Evolutionary conservation across 495 filamentous ascomycete genomes (phyloP), one percentile per base, ranked within the genome.

Genomic region (Astrothelium macrocarpum): DNA sequence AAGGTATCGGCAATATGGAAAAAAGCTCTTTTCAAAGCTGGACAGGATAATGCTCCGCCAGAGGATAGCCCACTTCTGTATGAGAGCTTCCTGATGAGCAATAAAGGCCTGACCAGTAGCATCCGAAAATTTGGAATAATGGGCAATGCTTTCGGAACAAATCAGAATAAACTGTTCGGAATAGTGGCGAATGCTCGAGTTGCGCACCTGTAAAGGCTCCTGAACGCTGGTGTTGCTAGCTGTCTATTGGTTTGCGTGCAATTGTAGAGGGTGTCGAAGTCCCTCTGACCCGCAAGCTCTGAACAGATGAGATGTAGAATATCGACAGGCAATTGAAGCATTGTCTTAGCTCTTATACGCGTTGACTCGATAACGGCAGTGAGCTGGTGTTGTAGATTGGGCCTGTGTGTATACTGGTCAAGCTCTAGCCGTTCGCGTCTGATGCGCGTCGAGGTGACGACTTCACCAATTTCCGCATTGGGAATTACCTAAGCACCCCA

Each of bases 31-130:
- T 12, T 79, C 82, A 32, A 87, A 61, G 64, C 84, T 84, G 1
- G 89, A 91, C 7, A 84, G 74, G 61, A 89, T 81, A 59, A 91
- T 81, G 7, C 85, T 85, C 36, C 81, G 79, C 89, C 89, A 91
- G 36, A 88, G 73, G 3, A 82, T 76, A 16, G 84, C 79, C 78
- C 84, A 86, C 72, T 80, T 81, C 71, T 76, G 66, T 49, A 77
- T 61, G 62, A 65, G 66, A 62, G 72, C 62, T 70, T 75, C 69
- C 70, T 79, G 69, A 68, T 76, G 71, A 20, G 71, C 66, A 20
- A 69, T 34, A 9, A 71, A 64, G 67, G 63, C 68, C 67, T 56
- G 69, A 64, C 36, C 66, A 59, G 34, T 68, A 62, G 31, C 71
- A 68, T 59, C 59, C 12, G 43, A 64, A 25, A 63, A 62, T 64